Evolutionary conservation across 768 basidiomycete genomes (phyloP), one percentile per base, ranked within the genome.

Genomic region (Fomitopsis serialis): DNA sequence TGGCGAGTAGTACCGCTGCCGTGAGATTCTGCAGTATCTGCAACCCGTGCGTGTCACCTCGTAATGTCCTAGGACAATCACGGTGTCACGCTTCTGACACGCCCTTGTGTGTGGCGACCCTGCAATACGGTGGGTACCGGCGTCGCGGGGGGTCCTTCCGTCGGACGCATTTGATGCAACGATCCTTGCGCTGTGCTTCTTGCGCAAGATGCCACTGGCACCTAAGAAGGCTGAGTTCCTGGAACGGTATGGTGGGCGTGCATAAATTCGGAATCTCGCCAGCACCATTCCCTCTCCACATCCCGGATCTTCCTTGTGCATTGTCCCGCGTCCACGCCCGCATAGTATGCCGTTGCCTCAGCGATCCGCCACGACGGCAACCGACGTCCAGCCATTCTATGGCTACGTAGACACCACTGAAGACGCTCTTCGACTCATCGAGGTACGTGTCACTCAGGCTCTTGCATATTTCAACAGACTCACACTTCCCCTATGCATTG

Each of bases 371-470:
- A 47, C 60, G 50, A 57, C 53, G 32, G 36, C 65, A 21, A 19
- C 60, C 42, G 59, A 63, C 61, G 57, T 70, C 66, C 77, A 80
- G 51, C 84, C 87, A 45, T 89, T 89, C 74, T 75, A 77, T 54
- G 89, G 91, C 40, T 89, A 82, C 70, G 85, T 92, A 48, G 87
- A 91, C 63, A 85, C 87, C 42, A 91, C 89, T 15, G 79, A 81
- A 62, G 84, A 93, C 64, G 88, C 89, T 17, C 78, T 93, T 34
- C 79, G 91, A 24, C 78, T 93, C 60, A 89, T 92, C 61, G 58
- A 61, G 53, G 61, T 61, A 25, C 15, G 56, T 50, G 22, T 40
- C 21, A 32, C 46, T 48, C 17, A 29, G 27, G 29, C 25, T 15
- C 22, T 24, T 19, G 4, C 1, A 11, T 32, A 32, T 32, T 17